These are phyloP conservation scores for Rhynchosporium agropyri DNA, from an alignment of 2,329 filamentous ascomycete genomes.

Conservation along the genomic window DNA sequence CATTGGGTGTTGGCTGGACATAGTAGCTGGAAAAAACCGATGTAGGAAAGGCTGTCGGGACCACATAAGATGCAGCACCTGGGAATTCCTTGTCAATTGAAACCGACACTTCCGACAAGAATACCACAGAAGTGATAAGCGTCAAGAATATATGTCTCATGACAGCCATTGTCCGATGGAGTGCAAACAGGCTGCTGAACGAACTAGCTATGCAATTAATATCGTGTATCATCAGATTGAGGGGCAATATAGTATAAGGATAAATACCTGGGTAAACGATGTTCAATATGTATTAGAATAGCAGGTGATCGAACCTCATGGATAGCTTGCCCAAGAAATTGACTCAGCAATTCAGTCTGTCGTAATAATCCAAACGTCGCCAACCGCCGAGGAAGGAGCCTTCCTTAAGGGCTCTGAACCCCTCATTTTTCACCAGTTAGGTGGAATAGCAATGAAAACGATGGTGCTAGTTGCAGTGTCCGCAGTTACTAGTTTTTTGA, in stretches of 20 bases:
- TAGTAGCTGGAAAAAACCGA: constrained; percentile 55
- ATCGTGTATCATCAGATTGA: neutral
- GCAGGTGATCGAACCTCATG: neutral
- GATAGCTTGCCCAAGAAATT: neutral
- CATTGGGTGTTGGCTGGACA: constrained; percentile 48
- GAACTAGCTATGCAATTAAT: neutral
- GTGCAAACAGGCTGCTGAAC: neutral
- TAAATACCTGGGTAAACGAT: neutral
- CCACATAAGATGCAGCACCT: constrained; percentile 45
- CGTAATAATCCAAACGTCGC: too few species aligned
- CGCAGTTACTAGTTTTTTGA: constrained; percentile 1
- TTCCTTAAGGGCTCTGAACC: neutral
- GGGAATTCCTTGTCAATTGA: constrained; percentile 34
- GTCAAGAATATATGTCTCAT: neutral
- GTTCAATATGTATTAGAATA: neutral
- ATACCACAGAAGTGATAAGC: neutral
- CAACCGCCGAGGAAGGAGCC: constrained; percentile 1
- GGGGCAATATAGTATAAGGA: neutral
- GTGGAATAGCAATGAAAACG: neutral
- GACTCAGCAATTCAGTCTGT: neutral
- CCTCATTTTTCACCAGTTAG: neutral
- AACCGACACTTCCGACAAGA: constrained; percentile 3
- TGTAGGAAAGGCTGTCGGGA: constrained; percentile 53
- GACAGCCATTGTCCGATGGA: neutral
- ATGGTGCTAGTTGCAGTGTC: neutral